These are phyloP conservation scores for Excoecaria cochinchinensis DNA, from an alignment of 345 rosid species.

Conservation along the genomic window DNA sequence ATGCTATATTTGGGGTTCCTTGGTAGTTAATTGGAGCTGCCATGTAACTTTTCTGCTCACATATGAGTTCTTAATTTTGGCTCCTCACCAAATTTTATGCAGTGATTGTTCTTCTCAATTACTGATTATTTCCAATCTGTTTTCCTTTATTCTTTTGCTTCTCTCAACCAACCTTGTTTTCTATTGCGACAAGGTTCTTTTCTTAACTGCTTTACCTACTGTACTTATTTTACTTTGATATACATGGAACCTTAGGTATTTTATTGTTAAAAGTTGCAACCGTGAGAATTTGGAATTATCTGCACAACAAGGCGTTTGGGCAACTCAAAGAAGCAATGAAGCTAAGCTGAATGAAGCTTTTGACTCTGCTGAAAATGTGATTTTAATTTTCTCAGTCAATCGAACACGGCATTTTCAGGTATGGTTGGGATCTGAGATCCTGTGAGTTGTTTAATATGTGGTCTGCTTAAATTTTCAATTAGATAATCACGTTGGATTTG, in stretches of 20 bases:
- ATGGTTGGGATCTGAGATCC: slow-evolving; percentile 24
- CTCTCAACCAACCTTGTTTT: slow-evolving; percentile 9
- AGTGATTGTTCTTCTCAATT: background rate
- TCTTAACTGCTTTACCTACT: slow-evolving; percentile 3
- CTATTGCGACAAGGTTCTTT: slow-evolving; percentile 10
- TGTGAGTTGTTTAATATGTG: slow-evolving; percentile 3
- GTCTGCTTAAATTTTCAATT: background rate
- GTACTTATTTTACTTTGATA: slow-evolving; percentile 26
- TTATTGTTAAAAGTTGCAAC: slow-evolving; percentile 95
- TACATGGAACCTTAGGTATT: slow-evolving; percentile 63
- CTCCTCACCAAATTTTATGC: background rate
- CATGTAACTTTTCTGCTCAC: background rate
- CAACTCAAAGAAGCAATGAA: slow-evolving; percentile 99
- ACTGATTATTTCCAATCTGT: background rate
- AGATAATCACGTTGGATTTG: background rate
- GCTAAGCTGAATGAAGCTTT: slow-evolving; percentile 96
- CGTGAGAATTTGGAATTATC: slow-evolving; percentile 95
- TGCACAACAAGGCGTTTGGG: slow-evolving; percentile 99
- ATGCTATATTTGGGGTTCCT: background rate
- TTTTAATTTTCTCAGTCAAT: slow-evolving; percentile 91
- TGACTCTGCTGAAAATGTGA: slow-evolving; percentile 85
- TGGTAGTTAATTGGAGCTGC: background rate
- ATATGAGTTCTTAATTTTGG: background rate
- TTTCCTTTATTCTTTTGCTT: slow-evolving; percentile 13
- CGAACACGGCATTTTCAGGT: slow-evolving; percentile 98